These are phyloP conservation scores for Auriscalpium orientale DNA, from an alignment of 768 basidiomycete species.

Conservation along the genomic window DNA sequence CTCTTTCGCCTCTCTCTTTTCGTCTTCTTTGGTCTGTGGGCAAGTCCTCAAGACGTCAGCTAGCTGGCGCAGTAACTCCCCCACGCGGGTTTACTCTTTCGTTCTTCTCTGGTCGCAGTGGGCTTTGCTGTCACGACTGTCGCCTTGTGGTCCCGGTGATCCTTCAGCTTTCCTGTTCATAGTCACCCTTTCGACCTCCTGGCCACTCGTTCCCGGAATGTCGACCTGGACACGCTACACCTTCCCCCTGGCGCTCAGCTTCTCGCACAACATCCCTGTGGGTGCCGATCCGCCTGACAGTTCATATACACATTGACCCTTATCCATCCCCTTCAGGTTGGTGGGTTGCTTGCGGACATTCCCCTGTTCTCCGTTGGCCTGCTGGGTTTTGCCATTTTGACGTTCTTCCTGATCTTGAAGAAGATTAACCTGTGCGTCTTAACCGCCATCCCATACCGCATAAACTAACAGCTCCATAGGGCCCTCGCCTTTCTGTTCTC, in stretches of 20 bases:
- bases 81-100: constrained; percentile 1
- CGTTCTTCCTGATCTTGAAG: constrained; percentile 19
- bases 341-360: constrained; percentile 18
- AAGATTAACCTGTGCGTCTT: constrained; percentile 13
- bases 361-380: constrained; percentile 23
- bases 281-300: not conserved
- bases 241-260: not conserved
- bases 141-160: not conserved
- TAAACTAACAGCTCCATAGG: constrained; percentile 9
- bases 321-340: constrained; percentile 7
- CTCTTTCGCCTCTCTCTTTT: not conserved
- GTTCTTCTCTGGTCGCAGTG: not conserved
- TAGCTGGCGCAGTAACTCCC: constrained; percentile 3
- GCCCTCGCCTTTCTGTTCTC: constrained; percentile 44
- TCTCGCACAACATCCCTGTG: not conserved
- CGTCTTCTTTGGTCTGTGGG: not conserved
- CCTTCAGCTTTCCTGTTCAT: not conserved
- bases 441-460: no score
- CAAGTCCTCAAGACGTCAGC: constrained; percentile 7
- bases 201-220: not conserved
- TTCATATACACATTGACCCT: not conserved
- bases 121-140: not conserved
- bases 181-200: not conserved
- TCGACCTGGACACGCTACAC: not conserved
- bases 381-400: constrained; percentile 20